Conservation (phyloP, 768 basidiomycete genomes). For the Asterophora lycoperdoides region DNA sequence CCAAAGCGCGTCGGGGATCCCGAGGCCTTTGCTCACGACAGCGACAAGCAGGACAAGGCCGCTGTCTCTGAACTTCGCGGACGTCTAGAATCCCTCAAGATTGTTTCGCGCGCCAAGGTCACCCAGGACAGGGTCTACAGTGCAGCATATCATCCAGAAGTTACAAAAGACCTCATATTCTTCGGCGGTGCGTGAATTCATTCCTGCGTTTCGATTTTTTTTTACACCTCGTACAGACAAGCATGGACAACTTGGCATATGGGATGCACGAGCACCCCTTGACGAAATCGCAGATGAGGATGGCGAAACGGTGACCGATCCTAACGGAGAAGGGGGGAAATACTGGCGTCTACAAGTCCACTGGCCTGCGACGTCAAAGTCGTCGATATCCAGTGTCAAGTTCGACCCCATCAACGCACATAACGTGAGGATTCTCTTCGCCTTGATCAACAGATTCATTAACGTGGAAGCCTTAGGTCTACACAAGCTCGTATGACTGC, state of each 20-base stretch:
- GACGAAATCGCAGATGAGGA: conserved; percentile 70
- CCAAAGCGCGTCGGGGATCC: conserved; percentile 39
- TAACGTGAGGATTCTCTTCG: conserved; percentile 39
- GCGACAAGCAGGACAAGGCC: conserved; percentile 40
- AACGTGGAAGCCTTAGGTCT: conserved; percentile 45
- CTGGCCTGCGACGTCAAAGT: conserved; percentile 78
- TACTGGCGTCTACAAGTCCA: conserved; percentile 79
- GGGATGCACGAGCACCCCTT: conserved; percentile 72
- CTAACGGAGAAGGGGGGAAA: conserved; percentile 59
- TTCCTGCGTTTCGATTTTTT: too few relatives aligned
- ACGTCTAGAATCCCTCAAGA: conserved; percentile 50
- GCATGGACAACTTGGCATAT: conserved; percentile 77
- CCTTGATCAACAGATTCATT: conserved; percentile 3
- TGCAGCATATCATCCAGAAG: conserved; percentile 77
- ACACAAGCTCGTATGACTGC: conserved; percentile 79
- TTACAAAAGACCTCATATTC: conserved; percentile 78
- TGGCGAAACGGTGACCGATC: conserved; percentile 35
- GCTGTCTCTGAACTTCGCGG: conserved; percentile 53
- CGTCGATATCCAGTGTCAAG: conserved; percentile 75
- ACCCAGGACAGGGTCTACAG: conserved; percentile 72
- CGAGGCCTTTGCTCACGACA: conserved; percentile 50
- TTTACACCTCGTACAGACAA: conserved; percentile 49
- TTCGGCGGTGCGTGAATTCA: conserved; percentile 57
- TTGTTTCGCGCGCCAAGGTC: conserved; percentile 79
- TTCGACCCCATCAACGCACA: conserved; percentile 74